Evolutionary conservation across 2,329 filamentous ascomycete genomes (phyloP), one percentile per base, ranked within the genome.

Genomic region (Ceratocystis destructans): DNA sequence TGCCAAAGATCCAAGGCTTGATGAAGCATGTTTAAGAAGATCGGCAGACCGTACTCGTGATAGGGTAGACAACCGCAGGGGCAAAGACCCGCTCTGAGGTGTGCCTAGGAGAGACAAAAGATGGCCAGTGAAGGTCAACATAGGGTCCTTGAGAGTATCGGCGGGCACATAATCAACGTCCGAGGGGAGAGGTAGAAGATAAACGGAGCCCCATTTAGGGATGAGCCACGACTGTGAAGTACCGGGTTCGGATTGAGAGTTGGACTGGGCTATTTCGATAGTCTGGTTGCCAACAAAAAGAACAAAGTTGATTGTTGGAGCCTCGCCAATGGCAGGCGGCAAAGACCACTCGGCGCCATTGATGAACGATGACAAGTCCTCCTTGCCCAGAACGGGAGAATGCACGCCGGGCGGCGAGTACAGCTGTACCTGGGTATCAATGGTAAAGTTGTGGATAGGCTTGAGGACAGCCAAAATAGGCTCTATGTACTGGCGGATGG

Each of bases 291-390:
- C 90, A 6, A 95, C 85, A 72, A 94, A 99, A 33, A 97, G 81
- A 66, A 97, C 86, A 73, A 99, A 97, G 76, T 99, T 97, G 72
- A 99, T 86, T 0, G 94, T 99, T 0, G 94, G 94, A 0, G 93
- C 93, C 20, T 85, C 86, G 53, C 92, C 94, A 70, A 99, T 97
- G 66, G 90, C 96, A 0, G 93, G 93, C 69, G 89, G 96, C 2
- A 99, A 77, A 0, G 94, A 94, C 94, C 94, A 99, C 77, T 99
- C 94, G 1, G 94, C 94, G 1, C 93, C 92, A 72, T 99, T 99
- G 75, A 99, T 91, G 73, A 99, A 99, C 1, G 89, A 92, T 46
- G 90, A 90, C 1, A 99, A 80, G 71, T 96, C 91, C 71, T 96
- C 88, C 73, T 90, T 92, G 71, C 83, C 86, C 45, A 99, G 78